phyloP scores from a whole-genome alignment of 306 rosid genomes.

The Albizia julibrissin region DNA sequence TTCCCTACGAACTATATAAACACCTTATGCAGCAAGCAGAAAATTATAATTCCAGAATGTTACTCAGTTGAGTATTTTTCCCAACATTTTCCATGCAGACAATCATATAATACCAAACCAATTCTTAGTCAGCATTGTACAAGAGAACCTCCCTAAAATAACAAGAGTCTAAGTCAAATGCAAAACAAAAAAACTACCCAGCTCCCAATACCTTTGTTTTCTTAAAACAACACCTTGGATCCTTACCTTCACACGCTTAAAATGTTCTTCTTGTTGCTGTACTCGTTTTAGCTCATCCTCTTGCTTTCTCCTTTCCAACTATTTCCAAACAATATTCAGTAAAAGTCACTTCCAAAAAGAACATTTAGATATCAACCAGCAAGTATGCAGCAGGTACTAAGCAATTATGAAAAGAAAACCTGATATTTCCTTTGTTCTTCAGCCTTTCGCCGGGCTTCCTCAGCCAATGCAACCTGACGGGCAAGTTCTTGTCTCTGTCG shows the following conservation, averaged over 20 bases:
- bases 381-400: constrained; percentile 19
- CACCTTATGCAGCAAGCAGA: background rate
- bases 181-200: background rate
- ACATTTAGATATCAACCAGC: constrained; percentile 20
- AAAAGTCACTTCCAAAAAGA: constrained; percentile 8
- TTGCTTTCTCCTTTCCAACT: constrained; percentile 95
- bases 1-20: background rate
- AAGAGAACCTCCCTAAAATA: background rate
- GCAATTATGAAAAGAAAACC: constrained; percentile 49
- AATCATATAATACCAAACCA: background rate
- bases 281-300: constrained; percentile 94
- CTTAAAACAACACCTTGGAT: constrained; percentile 22
- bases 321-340: constrained; percentile 39
- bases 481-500: constrained; percentile 94
- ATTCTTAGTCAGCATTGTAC: background rate
- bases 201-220: constrained; percentile 14
- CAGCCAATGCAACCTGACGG: constrained; percentile 92
- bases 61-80: background rate
- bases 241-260: constrained; percentile 84
- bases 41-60: background rate
- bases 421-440: constrained; percentile 94
- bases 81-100: background rate
- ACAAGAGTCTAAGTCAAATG: background rate
- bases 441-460: constrained; percentile 96
- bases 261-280: constrained; percentile 95